phyloP scores from a whole-genome alignment of 768 basidiomycete genomes.

The Glaciozyma antarctica region DNA sequence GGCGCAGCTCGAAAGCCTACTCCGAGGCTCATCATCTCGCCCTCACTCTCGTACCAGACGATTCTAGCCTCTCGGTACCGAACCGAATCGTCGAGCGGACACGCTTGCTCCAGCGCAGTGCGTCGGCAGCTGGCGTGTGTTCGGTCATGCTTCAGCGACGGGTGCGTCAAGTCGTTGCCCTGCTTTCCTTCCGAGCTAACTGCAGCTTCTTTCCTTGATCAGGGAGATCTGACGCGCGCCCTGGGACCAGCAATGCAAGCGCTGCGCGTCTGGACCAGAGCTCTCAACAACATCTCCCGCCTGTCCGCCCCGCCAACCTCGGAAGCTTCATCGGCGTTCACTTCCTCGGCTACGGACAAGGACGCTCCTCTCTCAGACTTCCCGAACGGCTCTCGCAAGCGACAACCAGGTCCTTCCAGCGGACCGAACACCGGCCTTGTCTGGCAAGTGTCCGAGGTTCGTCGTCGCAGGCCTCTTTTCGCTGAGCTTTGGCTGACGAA shows the following conservation, averaged over 20 bases:
- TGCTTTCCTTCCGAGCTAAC: constrained; percentile 46
- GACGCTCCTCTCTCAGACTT: constrained; percentile 23
- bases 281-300: constrained; percentile 35
- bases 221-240: constrained; percentile 46
- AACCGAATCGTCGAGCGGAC: constrained; percentile 56
- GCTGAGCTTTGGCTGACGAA: too few relatives aligned
- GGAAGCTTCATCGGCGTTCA: not conserved
- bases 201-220: constrained; percentile 54
- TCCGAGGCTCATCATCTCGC: constrained; percentile 39
- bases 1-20: constrained; percentile 25
- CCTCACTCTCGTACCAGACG: constrained; percentile 44
- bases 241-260: constrained; percentile 40
- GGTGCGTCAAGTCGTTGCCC: constrained; percentile 49
- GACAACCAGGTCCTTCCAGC: constrained; percentile 9
- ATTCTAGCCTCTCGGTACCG: constrained; percentile 44
- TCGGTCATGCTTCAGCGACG: constrained; percentile 58
- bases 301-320: constrained; percentile 19
- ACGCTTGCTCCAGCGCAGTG: constrained; percentile 56
- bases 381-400: constrained; percentile 7
- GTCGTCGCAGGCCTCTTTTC: not conserved
- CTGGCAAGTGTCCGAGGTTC: constrained; percentile 60
- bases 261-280: constrained; percentile 28
- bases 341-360: not conserved
- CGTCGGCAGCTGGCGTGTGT: constrained; percentile 60
- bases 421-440: constrained; percentile 47